These are phyloP conservation scores for Penicillium sp. DNA, from an alignment of 2,329 filamentous ascomycete species.

Conservation along the genomic window DNA sequence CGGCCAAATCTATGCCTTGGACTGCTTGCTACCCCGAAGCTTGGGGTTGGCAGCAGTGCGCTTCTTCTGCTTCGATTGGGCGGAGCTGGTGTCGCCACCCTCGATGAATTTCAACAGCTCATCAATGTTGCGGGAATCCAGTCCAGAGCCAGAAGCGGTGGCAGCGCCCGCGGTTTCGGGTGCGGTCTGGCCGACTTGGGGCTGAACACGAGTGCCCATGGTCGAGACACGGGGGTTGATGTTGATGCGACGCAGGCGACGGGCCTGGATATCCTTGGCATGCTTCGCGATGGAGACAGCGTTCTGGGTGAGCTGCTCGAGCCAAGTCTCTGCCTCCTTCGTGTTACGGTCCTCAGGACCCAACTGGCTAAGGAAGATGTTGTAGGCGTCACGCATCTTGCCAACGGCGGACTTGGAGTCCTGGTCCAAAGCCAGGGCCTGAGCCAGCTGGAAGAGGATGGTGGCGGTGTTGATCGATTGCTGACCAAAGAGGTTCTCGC, in stretches of 20 bases:
- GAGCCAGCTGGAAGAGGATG: conserved; percentile 91
- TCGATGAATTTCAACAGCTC: conserved; percentile 94
- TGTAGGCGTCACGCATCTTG: conserved; percentile 94
- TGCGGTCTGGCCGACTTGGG: conserved; percentile 56
- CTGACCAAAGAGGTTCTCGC: conserved; percentile 82
- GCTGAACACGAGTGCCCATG: conserved; percentile 55
- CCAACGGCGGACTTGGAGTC: conserved; percentile 86
- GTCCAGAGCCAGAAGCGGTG: conserved; percentile 34
- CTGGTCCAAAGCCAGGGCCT: conserved; percentile 90
- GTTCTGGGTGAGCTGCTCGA: conserved; percentile 91
- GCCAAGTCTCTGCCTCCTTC: conserved; percentile 94
- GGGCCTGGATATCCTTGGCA: conserved; percentile 75
- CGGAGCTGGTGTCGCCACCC: conserved; percentile 49
- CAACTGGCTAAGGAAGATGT: conserved; percentile 82
- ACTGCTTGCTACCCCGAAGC: conserved; percentile 41
- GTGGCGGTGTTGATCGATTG: conserved; percentile 90
- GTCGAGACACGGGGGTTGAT: conserved; percentile 56
- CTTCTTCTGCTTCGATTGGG: conserved; percentile 43
- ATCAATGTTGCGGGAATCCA: conserved; percentile 81
- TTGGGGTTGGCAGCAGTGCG: conserved; percentile 41
- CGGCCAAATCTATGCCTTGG: conserved; percentile 26
- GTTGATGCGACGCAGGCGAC: conserved; percentile 64
- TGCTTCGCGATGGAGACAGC: conserved; percentile 93
- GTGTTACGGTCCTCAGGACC: conserved; percentile 93
- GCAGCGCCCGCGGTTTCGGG: conserved; percentile 44